Evolutionary conservation across 2,329 filamentous ascomycete species (phyloP).

Genomic region (Fusarium beomiforme): DNA sequence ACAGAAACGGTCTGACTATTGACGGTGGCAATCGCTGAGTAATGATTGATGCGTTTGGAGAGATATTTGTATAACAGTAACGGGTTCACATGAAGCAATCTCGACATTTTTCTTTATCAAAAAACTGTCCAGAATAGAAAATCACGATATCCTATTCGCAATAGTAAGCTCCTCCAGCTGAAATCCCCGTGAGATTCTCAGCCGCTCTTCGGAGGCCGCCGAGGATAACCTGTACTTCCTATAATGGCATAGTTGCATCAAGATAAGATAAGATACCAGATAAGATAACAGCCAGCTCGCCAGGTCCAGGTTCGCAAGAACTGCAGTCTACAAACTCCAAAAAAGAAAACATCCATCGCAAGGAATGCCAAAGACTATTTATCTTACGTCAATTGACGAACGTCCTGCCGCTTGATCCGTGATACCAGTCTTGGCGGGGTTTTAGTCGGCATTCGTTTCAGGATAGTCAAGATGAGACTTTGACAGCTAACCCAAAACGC

Average conservation of each 20-base stretch:
- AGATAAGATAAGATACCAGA: not conserved
- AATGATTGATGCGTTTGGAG: not conserved
- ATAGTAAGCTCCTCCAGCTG: not conserved
- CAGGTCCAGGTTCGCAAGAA: not conserved
- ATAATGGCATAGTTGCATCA: too few relatives aligned
- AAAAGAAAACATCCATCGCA: not conserved
- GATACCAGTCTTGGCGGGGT: slow-evolving; percentile 7
- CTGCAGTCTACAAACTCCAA: not conserved
- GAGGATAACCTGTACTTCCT: not conserved
- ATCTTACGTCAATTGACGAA: not conserved
- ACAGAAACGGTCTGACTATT: not conserved
- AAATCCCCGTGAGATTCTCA: not conserved
- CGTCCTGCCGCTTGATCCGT: not conserved
- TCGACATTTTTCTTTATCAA: too few relatives aligned
- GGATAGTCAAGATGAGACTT: slow-evolving; percentile 13
- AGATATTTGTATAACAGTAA: too few relatives aligned
- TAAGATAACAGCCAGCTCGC: not conserved
- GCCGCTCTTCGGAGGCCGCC: not conserved
- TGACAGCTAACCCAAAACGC: slow-evolving; percentile 20
- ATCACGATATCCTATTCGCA: too few relatives aligned
- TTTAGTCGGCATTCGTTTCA: slow-evolving; percentile 3
- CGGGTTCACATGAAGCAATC: too few relatives aligned
- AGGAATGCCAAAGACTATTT: not conserved
- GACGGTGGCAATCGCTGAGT: not conserved
- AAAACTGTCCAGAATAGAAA: too few relatives aligned